Conservation (phyloP, 2,329 filamentous ascomycete species). For the Chaetothyriales sp. region DNA sequence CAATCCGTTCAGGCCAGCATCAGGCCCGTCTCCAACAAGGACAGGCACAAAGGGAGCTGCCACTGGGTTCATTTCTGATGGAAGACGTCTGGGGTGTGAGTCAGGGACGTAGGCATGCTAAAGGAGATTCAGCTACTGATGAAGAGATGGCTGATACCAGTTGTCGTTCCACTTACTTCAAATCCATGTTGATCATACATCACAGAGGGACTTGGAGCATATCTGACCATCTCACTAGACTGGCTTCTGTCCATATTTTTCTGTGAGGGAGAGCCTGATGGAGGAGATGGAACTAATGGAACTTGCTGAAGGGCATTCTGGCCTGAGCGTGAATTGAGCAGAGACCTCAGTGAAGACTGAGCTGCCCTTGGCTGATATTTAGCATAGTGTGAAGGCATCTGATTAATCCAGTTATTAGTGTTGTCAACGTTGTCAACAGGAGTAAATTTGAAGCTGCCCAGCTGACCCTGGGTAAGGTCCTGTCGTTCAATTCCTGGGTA, state of each 20-base stretch:
- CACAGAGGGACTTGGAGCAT: not conserved
- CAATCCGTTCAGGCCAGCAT: too few species aligned
- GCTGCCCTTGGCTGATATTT: not conserved
- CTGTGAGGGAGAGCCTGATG: not conserved
- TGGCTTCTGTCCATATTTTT: not conserved
- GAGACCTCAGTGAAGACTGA: not conserved
- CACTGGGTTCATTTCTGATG: not conserved
- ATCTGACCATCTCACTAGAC: not conserved
- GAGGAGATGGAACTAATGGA: not conserved
- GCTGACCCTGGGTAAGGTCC: conserved; percentile 16
- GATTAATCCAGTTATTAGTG: not conserved
- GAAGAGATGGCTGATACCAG: not conserved
- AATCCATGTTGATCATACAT: not conserved
- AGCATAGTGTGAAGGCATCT: not conserved
- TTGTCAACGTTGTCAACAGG: conserved; percentile 11
- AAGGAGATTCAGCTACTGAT: not conserved
- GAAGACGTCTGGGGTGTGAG: not conserved
- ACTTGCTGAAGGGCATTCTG: not conserved
- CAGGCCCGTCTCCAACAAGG: not conserved
- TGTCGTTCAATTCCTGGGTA: conserved; percentile 17
- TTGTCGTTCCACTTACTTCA: not conserved
- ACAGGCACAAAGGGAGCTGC: not conserved
- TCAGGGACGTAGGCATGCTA: not conserved
- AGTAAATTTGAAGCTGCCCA: conserved; percentile 18
- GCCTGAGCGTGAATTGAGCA: not conserved